These are phyloP conservation scores for Ophioceras dolichostomum DNA, from an alignment of 2,329 filamentous ascomycete species.

Conservation along the genomic window DNA sequence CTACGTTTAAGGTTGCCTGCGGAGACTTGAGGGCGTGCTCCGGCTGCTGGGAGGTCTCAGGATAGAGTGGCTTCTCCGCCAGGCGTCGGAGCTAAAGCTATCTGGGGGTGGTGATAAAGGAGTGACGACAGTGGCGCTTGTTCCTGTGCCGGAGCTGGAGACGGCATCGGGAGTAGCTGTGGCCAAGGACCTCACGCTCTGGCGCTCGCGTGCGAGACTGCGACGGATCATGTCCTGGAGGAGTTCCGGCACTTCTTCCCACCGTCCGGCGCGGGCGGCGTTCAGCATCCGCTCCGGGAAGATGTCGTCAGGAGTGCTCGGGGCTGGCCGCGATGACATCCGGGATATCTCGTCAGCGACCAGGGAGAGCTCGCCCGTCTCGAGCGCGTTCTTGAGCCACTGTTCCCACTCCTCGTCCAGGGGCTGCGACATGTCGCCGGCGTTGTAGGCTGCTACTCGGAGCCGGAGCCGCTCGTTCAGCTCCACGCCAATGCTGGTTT, in stretches of 20 bases:
- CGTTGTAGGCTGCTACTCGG: conserved; percentile 49
- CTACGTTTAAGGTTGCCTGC: too few relatives aligned
- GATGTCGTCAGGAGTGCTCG: conserved; percentile 16
- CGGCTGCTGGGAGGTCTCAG: too few relatives aligned
- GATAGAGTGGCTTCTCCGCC: too few relatives aligned
- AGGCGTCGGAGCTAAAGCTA: too few relatives aligned
- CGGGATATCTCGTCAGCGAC: conserved; percentile 29
- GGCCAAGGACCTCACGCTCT: too few relatives aligned
- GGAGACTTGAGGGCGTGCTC: too few relatives aligned
- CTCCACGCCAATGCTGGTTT: conserved; percentile 45
- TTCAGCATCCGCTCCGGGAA: conserved; percentile 40
- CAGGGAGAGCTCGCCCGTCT: conserved; percentile 43
- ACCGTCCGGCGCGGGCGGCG: conserved; percentile 42
- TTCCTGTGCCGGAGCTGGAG: too few relatives aligned
- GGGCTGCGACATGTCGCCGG: conserved; percentile 42
- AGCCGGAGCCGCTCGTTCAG: conserved; percentile 54
- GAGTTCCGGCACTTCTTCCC: conserved; percentile 44
- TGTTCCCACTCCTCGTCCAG: conserved; percentile 65
- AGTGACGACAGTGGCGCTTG: too few relatives aligned
- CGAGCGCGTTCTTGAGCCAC: conserved; percentile 59
- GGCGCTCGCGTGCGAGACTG: conserved; percentile 27
- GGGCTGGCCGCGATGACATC: conserved; percentile 20
- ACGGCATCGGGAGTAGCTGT: too few relatives aligned
- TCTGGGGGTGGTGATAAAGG: too few relatives aligned
- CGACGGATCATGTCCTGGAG: conserved; percentile 39